Evolutionary conservation across 805 yeast genomes (phyloP).

Genomic region (Trichomonascus vanleenenianus): DNA sequence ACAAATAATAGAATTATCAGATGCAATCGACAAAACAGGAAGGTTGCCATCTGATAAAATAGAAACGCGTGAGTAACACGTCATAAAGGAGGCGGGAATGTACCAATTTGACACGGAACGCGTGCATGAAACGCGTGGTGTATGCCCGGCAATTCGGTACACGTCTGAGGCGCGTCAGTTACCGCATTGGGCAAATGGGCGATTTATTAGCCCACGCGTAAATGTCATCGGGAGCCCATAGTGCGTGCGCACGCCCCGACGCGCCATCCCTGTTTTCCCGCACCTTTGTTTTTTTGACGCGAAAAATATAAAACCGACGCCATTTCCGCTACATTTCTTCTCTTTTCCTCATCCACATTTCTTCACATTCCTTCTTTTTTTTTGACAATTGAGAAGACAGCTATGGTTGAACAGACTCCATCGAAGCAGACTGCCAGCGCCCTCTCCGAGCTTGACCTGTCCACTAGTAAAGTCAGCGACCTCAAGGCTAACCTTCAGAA

Average conservation of each 20-base stretch:
- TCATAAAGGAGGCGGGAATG: neutral
- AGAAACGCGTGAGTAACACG: too few relatives aligned
- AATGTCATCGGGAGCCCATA: conserved; percentile 1
- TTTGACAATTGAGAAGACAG: conserved; percentile 1
- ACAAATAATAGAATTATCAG: too few relatives aligned
- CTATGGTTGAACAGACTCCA: conserved; percentile 42
- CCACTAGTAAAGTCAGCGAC: conserved; percentile 11
- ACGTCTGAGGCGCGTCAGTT: neutral
- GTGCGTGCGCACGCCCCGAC: neutral
- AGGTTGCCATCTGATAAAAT: too few relatives aligned
- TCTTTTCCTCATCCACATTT: neutral
- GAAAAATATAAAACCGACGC: neutral
- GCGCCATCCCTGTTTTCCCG: neutral
- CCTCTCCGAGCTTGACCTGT: conserved; percentile 43
- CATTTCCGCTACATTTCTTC: neutral
- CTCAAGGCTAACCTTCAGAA: conserved; percentile 11
- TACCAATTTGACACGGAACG: neutral
- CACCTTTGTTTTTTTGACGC: neutral
- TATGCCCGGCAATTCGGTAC: neutral
- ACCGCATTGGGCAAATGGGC: neutral
- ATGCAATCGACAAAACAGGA: too few relatives aligned
- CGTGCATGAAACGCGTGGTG: neutral
- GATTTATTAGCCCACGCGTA: neutral
- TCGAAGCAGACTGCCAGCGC: conserved; percentile 57
- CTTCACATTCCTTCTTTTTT: neutral